phyloP scores from a whole-genome alignment of 257 asterid species.

The Petrea volubilis region DNA sequence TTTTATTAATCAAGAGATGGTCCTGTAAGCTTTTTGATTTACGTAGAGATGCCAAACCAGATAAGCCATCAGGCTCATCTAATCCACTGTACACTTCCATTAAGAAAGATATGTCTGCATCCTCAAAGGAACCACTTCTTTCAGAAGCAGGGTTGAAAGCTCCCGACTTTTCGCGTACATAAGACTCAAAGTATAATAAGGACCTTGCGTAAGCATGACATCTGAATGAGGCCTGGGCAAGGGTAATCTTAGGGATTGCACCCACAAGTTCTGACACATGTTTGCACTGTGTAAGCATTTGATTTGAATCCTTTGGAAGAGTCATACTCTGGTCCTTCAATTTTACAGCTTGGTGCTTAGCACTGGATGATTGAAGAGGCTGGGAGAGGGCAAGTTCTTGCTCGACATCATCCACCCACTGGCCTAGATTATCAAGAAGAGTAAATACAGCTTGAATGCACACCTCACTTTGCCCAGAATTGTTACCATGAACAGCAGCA shows the following conservation, averaged over 20 bases:
- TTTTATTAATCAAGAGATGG: constrained; percentile 82
- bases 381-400: constrained; percentile 87
- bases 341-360: constrained; percentile 57
- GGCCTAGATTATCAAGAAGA: constrained; percentile 97
- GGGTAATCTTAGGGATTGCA: constrained; percentile 90
- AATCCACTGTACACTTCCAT: constrained; percentile 92
- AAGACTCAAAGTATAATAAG: constrained; percentile 84
- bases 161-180: constrained; percentile 81
- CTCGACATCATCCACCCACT: constrained; percentile 96
- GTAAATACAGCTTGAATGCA: constrained; percentile 96
- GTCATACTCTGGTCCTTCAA: constrained; percentile 53
- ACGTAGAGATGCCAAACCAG: constrained; percentile 91
- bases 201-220: constrained; percentile 99
- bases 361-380: constrained; percentile 61
- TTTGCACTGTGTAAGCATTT: constrained; percentile 71
- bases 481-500: constrained; percentile 51
- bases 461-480: constrained; percentile 84
- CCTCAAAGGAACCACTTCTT: constrained; percentile 80
- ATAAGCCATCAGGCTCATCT: constrained; percentile 96
- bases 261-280: constrained; percentile 79
- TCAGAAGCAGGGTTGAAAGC: constrained; percentile 94
- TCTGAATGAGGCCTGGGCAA: constrained; percentile 91
- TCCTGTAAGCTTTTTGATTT: constrained; percentile 82
- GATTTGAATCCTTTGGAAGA: constrained; percentile 48
- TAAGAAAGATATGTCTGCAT: constrained; percentile 79